Percentiles rank a stretch among this genome's conserved stretches.
Conservation (phyloP, 2,329 filamentous ascomycete species). For the Cladophialophora chaetospira region DNA sequence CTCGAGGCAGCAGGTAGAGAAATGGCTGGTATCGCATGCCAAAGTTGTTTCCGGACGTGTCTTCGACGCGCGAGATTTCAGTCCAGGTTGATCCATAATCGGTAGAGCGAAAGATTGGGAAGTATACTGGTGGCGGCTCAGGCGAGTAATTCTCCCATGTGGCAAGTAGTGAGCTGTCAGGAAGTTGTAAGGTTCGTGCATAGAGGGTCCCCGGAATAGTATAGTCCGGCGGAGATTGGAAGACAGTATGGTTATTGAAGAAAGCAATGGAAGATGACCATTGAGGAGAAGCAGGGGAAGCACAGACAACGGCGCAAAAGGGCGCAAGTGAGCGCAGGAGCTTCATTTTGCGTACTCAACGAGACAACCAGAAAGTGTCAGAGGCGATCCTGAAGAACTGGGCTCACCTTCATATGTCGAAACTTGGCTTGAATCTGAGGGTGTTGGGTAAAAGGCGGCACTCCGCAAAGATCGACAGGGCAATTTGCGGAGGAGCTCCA, state of each 20-base stretch:
- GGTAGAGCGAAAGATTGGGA: constrained; percentile 54
- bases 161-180: constrained; percentile 40
- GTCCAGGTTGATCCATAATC: constrained; percentile 63
- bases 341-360: no score
- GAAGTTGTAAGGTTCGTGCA: constrained; percentile 51
- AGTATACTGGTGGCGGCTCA: constrained; percentile 57
- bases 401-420: no score
- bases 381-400: no score
- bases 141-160: constrained; percentile 59
- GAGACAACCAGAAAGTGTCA: no score
- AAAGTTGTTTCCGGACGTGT: constrained; percentile 61
- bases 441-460: no score
- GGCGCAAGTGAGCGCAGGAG: no score
- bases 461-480: no score
- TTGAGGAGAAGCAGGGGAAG: no score
- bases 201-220: constrained; percentile 54
- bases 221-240: constrained; percentile 48
- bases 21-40: constrained; percentile 71
- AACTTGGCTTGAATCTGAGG: no score
- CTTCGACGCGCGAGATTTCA: constrained; percentile 63
- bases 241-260: constrained; percentile 36
- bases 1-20: constrained; percentile 63
- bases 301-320: no score
- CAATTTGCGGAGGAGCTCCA: no score
- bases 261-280: no score